Base-by-base conservation (phyloP, 805 yeast species). In the Schwanniomyces occidentalis region DNA sequence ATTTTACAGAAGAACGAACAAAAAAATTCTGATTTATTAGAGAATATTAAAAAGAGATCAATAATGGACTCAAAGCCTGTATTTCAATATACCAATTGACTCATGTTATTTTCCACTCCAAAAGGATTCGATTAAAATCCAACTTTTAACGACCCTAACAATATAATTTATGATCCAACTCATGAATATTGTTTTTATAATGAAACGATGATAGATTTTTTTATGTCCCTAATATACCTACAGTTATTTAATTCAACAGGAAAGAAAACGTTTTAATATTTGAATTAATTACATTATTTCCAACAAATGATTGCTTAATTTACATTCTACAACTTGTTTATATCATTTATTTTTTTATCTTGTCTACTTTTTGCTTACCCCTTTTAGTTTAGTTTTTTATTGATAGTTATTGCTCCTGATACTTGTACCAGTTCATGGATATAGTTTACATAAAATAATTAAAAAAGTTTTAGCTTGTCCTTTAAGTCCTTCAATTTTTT, bases 1-100 rank as follows among this genome's bases (percentile, higher is more conserved):
- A 90, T 91, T 16, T 82, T 85, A 28, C 91, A 88, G 59, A 85
- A 87, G 51, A 83, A 84, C 35, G 79, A 76, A 37, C 71, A 73
- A 43, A 58, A 73, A 34, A 77, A 75, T 35, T 60, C 66, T 16
- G 76, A 73, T 39, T 76, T 78, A 38, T 63, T 79, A 35, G 82
- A 77, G 48, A 56, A 56, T 36, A 62, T 79, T 35, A 71, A 71
- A 42, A 71, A 71, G 45, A 67, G 70, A 47, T 78, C 80, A 12
- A 47, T 65, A 46, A 41, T 51, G 41, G 54, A 58, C 45, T 42
- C 57, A 18, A 57, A 58, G 31, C 49, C 57, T 7, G 55, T 45
- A 22, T 61, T 62, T 45, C 52, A 53, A 36, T 63, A 47, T 37
- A 62, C 69, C 43, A 55, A 48, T 37, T 62, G 48, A 45, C 14